Base-by-base conservation (phyloP, 306 rosid genomes). In the Malus orientalis region DNA sequence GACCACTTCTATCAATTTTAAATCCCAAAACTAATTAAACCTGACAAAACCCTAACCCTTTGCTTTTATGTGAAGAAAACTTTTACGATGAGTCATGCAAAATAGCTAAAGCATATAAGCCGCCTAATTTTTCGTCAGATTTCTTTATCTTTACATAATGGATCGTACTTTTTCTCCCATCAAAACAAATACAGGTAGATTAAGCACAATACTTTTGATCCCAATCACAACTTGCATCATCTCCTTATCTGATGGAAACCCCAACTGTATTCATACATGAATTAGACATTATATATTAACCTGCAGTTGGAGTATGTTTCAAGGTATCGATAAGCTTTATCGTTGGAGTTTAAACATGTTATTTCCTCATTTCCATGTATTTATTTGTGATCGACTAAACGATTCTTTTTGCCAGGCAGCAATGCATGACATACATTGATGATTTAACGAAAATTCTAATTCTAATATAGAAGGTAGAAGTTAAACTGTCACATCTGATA, bases 171-270 rank as follows among this genome's bases (percentile, higher is more conserved):
- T 79, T 83, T 79, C 42, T 42, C 74, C 58, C 20, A 73, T 25
- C 64, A 74, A 74, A 79, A 75, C 78, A 83, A 33, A 64, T 74
- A 71, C 61, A 47, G 8, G 75, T 67, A 71, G 81, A 76, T 25
- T 29, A 58, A 14, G 76, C 86, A 75, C 75, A n/a, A 45, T 45
- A 53, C 18, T 54, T 42, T 30, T 65, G 66, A 38, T 66, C 79
- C 79, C 33, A 58, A 79, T 30, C 12, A 18, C 59, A 57, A 25
- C 16, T 33, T 42, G 67, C 13, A 23, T 14, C 19, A 22, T 30
- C 61, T 63, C 16, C 44, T 47, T 6, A n/a, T 4, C 20, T 38
- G 23, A 63, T 63, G 7, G 32, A 38, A 42, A 74, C n/a, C 69
- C 44, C 9, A 59, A 8, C 14, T 36, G 65, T 36, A 8, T 36